Base-by-base conservation (phyloP, 768 basidiomycete genomes). In the Hygrophoropsis aurantiaca region DNA sequence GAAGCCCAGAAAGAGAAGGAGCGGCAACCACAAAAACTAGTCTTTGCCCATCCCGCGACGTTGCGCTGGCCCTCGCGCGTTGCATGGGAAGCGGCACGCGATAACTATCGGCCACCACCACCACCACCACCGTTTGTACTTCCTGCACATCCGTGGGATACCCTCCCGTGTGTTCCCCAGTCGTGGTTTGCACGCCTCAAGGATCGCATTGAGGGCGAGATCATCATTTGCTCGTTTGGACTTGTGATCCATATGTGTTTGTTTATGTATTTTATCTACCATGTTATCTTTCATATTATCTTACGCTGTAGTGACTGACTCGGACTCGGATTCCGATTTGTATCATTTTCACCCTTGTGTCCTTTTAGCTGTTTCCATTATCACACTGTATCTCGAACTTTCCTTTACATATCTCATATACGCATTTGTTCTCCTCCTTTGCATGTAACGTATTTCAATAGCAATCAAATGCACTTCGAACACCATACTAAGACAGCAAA, bases 211-310 rank as follows among this genome's bases (percentile, higher is more conserved):
- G 54, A 54, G 38, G 64, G 67, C 15, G 65, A 61, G 5, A 19
- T 67, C 15, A 47, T 52, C 8, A 47, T 65, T 18, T 32, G 67
- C 30, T 36, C 42, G 11, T 40, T 65, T 11, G 64, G 64, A n/a
- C 36, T 62, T 7, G 40, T 55, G 19, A 58, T 65, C 47, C 52
- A 67, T 27, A 19, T 47, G 20, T 65, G 64, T 16, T 54, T 65
- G 51, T 56, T 52, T 47, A 20, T 62, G 8, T 63, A 50, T 16
- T 55, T 65, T 16, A 34, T 67, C 19, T 65, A 65, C 50, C 58
- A 62, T 54, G 44, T 65, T 13, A 30, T 30, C 35, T 56, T 65
- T 9, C 54, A 5, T 24, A 23, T 23, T 16, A 6, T 13, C 11
- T 26, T 20, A 13, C 27, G 27, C 27, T 30, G 27, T 13, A 13